A percentile compares a stretch with the other conserved stretches of the same genome.
Evolutionary conservation across 257 asterid species (phyloP).

Genomic region (Penstemon davidsonii): DNA sequence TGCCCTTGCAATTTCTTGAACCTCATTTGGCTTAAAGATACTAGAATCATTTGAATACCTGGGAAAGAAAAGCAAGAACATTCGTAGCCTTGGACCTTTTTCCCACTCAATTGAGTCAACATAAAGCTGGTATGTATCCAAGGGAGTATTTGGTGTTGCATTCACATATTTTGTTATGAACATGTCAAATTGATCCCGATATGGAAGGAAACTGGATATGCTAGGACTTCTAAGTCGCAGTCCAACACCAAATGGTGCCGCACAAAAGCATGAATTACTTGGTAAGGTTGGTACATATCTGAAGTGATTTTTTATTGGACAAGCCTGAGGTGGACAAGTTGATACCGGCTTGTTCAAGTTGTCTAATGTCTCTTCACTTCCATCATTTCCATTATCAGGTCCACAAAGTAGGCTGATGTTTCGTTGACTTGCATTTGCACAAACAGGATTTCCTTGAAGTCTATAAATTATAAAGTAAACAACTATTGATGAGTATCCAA

Average conservation of each 20-base stretch:
- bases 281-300: slow-evolving; percentile 43
- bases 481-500: neutral
- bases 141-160: slow-evolving; percentile 13
- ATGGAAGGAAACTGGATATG: slow-evolving; percentile 42
- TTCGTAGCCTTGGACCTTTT: slow-evolving; percentile 51
- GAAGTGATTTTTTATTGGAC: slow-evolving; percentile 28
- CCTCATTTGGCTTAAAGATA: slow-evolving; percentile 31
- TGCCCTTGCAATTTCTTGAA: slow-evolving; percentile 34
- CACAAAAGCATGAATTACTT: slow-evolving; percentile 40
- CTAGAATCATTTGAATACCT: slow-evolving; percentile 25
- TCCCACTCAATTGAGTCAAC: slow-evolving; percentile 48
- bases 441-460: slow-evolving; percentile 50
- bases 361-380: slow-evolving; percentile 23
- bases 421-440: slow-evolving; percentile 36
- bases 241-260: slow-evolving; percentile 56
- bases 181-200: slow-evolving; percentile 19
- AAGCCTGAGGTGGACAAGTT: slow-evolving; percentile 35
- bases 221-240: slow-evolving; percentile 56
- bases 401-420: slow-evolving; percentile 42
- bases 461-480: slow-evolving; percentile 25
- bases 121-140: slow-evolving; percentile 35
- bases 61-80: slow-evolving; percentile 48
- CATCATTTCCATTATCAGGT: slow-evolving; percentile 31
- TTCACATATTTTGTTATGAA: slow-evolving; percentile 32
- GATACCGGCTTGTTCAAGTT: slow-evolving; percentile 31